Evolutionary conservation across 2,329 filamentous ascomycete genomes (phyloP).

Genomic region (Alternaria tenuissima): DNA sequence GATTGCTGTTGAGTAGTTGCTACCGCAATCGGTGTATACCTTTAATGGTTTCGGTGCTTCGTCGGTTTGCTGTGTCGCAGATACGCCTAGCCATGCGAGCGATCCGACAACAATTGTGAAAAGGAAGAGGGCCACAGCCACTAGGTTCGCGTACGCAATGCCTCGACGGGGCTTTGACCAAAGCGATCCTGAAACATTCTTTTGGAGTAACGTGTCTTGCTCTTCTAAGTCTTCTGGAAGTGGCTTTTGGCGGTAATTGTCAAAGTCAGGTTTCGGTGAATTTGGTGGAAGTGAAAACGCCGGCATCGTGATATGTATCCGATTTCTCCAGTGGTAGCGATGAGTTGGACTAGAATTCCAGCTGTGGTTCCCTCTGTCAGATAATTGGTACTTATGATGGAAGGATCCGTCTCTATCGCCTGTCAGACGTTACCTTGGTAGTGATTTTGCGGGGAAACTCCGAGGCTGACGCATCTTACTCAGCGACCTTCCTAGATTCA

Average conservation of each 20-base stretch:
- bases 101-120: neutral
- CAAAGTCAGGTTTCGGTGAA: neutral
- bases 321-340: neutral
- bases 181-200: neutral
- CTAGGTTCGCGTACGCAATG: neutral
- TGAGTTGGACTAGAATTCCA: neutral
- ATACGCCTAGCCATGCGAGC: neutral
- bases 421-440: neutral
- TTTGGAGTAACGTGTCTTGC: neutral
- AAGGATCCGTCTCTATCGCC: neutral
- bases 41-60: neutral
- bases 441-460: neutral
- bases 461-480: neutral
- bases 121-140: neutral
- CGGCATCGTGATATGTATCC: neutral
- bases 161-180: neutral
- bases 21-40: neutral
- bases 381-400: neutral
- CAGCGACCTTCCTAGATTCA: neutral
- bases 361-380: neutral
- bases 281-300: neutral
- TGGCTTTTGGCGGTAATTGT: neutral
- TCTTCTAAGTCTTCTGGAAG: neutral
- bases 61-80: neutral
- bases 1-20: neutral